phyloP scores from a whole-genome alignment of 2,329 filamentous ascomycete genomes.

The Aspergillus sp. region DNA sequence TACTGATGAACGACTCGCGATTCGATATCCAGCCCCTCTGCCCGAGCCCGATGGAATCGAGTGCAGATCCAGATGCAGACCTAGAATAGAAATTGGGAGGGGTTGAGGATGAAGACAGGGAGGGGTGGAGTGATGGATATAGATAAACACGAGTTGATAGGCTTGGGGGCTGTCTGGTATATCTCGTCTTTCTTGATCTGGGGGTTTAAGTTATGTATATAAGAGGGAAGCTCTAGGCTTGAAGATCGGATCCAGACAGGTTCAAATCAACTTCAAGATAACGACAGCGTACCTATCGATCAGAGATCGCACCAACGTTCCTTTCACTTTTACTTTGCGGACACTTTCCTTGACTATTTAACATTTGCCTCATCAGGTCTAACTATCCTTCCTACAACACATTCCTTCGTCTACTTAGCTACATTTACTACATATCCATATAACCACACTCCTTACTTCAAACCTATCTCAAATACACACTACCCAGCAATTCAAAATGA shows the following conservation, averaged over 20 bases:
- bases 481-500: constrained; percentile 27
- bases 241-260: background rate
- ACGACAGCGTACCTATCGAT: background rate
- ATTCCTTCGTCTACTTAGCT: background rate
- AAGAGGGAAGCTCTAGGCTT: background rate
- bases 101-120: background rate
- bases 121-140: background rate
- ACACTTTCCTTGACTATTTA: too few species aligned
- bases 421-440: background rate
- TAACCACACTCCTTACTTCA: background rate
- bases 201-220: background rate
- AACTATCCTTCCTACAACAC: too few species aligned
- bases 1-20: too few species aligned
- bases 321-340: background rate
- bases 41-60: too few species aligned
- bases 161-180: background rate
- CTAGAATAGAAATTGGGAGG: background rate
- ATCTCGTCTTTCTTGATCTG: too few species aligned
- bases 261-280: background rate
- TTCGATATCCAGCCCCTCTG: too few species aligned
- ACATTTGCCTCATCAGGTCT: too few species aligned
- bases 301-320: background rate
- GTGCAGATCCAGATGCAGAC: background rate
- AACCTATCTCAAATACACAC: background rate
- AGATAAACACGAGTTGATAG: background rate